Evolutionary conservation across 768 basidiomycete genomes (phyloP).

Genomic region (Dentipellis sp.): DNA sequence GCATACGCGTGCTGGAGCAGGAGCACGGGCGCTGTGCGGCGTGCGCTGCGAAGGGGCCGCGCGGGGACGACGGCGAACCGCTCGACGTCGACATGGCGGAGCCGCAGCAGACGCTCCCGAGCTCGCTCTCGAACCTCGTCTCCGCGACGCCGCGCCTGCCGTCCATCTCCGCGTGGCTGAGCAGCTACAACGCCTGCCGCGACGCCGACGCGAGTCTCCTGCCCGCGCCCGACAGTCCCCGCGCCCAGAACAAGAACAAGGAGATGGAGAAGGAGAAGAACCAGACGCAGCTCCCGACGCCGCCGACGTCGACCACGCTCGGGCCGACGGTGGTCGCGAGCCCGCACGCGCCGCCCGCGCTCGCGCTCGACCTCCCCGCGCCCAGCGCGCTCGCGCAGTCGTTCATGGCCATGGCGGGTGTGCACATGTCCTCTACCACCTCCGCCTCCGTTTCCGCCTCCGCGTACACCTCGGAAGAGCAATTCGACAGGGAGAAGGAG

Average conservation of each 20-base stretch:
- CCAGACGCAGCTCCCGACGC: slow-evolving; percentile 13
- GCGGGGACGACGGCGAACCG: background rate
- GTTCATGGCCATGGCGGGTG: background rate
- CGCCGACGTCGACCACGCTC: slow-evolving; percentile 10
- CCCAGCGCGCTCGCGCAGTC: slow-evolving; percentile 1
- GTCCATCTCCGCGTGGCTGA: slow-evolving; percentile 14
- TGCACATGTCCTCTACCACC: background rate
- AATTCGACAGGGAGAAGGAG: no score
- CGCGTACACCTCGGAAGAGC: no score
- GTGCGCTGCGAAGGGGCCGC: background rate
- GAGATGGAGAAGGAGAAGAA: no score
- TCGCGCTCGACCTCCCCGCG: slow-evolving; percentile 13
- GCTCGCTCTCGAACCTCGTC: background rate
- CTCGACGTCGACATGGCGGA: background rate
- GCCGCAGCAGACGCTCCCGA: background rate
- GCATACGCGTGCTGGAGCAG: slow-evolving; percentile 9
- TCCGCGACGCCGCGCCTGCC: slow-evolving; percentile 9
- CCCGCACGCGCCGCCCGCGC: slow-evolving; percentile 11
- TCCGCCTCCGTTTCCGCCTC: no score
- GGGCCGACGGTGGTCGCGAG: slow-evolving; percentile 8
- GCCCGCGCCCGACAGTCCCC: background rate
- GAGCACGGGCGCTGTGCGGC: slow-evolving; percentile 4
- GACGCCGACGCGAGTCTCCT: background rate
- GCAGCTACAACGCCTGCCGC: background rate
- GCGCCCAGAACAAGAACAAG: no score